Base-by-base conservation (phyloP, 2,329 filamentous ascomycete genomes). In the Pestalotiopsis sp. region DNA sequence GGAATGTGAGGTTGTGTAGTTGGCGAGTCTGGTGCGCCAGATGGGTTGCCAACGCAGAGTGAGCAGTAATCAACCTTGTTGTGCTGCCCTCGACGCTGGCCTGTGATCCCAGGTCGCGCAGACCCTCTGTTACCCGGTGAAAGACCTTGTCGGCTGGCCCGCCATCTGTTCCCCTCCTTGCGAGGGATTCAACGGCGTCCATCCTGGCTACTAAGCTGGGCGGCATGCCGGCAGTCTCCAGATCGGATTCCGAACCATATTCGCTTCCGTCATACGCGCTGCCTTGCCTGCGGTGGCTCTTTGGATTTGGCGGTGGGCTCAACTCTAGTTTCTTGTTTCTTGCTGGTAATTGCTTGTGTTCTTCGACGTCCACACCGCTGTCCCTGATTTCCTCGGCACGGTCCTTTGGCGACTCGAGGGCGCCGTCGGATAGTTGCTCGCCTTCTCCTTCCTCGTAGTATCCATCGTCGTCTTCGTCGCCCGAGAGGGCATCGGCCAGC, bases 11-110 rank as follows among this genome's bases (percentile, higher is more conserved):
- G 69, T 90, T 91, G 73, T 94, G 92, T 11, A 96, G 83, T 70
- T 91, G 89, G 66, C 92, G 91, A 64, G 92, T 91, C 80, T 95
- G 92, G 78, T 94, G 90, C 14, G 86, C 85, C 59, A 95, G 83
- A 76, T 96, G 92, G 23, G 92, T 92, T 61, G 92, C 90, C 63
- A 94, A 82, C 14, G 92, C 91, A 36, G 91, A 89, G 78, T 94
- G 91, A 41, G 92, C 90, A 58, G 92, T 94, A 77, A 93, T 92
- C 71, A 94, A 82, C 75, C 92, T 88, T 60, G 91, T 91, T 58
- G 91, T 88, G 73, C 90, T 91, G 55, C 90, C 90, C 79, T 94
- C 92, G 31, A 94, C 88, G 45, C 87, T 88, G 20, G 90, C 89
- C 77, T 94, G 92, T 25, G 90, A 91, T 9, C 91, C 90, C n/a